phyloP scores from a whole-genome alignment of 1,139 yeast genomes.

The Scheffersomyces segobiensis region DNA sequence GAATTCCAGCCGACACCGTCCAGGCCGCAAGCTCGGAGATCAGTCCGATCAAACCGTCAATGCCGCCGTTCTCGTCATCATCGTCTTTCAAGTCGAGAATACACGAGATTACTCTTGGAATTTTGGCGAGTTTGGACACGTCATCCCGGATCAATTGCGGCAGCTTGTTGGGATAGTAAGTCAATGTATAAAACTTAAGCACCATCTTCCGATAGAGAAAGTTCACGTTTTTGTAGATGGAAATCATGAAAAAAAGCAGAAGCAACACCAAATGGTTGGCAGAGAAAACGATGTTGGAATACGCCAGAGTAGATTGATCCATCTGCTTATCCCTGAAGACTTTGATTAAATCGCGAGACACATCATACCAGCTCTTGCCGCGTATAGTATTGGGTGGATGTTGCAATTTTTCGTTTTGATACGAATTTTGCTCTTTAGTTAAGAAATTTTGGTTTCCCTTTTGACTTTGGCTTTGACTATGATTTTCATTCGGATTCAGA shows the following conservation, averaged over 20 bases:
- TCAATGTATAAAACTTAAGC: slow-evolving; percentile 59
- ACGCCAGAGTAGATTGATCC: neutral
- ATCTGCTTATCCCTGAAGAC: neutral
- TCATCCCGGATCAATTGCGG: slow-evolving; percentile 89
- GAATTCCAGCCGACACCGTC: slow-evolving; percentile 84
- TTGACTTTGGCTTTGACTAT: neutral
- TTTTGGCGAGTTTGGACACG: slow-evolving; percentile 65
- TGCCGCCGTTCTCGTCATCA: slow-evolving; percentile 85
- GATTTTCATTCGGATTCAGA: neutral
- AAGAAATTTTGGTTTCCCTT: neutral
- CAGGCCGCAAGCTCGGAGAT: slow-evolving; percentile 80
- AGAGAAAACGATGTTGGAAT: slow-evolving; percentile 7
- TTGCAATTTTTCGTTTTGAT: neutral
- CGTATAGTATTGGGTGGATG: neutral
- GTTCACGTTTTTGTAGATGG: slow-evolving; percentile 54
- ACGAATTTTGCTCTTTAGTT: neutral
- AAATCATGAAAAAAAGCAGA: slow-evolving; percentile 53
- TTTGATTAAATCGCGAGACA: neutral
- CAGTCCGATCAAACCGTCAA: slow-evolving; percentile 77
- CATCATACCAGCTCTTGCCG: neutral
- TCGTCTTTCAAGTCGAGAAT: slow-evolving; percentile 70
- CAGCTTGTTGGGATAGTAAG: slow-evolving; percentile 78
- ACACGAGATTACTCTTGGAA: slow-evolving; percentile 76
- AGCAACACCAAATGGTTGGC: slow-evolving; percentile 48
- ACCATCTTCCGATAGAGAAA: slow-evolving; percentile 54